phyloP scores from a whole-genome alignment of 1,139 yeast species.

The Debaryomyces singareniensis region DNA sequence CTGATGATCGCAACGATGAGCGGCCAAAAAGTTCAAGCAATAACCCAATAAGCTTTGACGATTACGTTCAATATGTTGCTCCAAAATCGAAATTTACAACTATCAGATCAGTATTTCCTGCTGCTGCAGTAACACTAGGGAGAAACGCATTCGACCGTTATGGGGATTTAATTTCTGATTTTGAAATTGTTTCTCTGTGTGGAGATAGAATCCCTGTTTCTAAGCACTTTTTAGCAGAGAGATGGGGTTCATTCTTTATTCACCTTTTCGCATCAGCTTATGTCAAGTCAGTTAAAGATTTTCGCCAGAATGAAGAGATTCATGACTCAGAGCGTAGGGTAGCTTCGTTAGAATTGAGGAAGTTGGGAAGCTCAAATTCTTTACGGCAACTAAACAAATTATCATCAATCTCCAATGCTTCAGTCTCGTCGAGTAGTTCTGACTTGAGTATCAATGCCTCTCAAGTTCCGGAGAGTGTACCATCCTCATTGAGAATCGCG shows the following conservation, averaged over 20 bases:
- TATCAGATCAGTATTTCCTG: conserved; percentile 63
- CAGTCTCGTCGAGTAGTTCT: conserved; percentile 3
- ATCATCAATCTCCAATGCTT: conserved; percentile 1
- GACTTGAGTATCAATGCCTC: conserved; percentile 9
- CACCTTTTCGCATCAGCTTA: conserved; percentile 56
- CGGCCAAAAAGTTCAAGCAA: conserved; percentile 9
- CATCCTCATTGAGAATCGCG: not conserved
- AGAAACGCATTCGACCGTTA: conserved; percentile 66
- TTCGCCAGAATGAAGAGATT: conserved; percentile 26
- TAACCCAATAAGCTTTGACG: conserved; percentile 45
- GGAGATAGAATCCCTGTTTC: conserved; percentile 65
- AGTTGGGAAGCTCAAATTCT: conserved; percentile 4
- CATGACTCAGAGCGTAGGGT: conserved; percentile 4
- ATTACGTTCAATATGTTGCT: conserved; percentile 70
- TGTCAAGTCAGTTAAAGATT: conserved; percentile 47
- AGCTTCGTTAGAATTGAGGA: conserved; percentile 2
- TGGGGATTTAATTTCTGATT: conserved; percentile 60
- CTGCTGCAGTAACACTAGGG: conserved; percentile 71
- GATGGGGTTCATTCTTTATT: conserved; percentile 74
- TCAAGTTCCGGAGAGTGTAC: too few species aligned
- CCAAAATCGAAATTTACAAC: conserved; percentile 63
- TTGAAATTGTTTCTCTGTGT: conserved; percentile 60
- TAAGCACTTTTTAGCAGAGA: conserved; percentile 49
- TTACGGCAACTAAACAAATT: not conserved
- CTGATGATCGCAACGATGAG: conserved; percentile 7